phyloP scores from a whole-genome alignment of 192 early-diverging fungal genomes.

The Backusella westeae region DNA sequence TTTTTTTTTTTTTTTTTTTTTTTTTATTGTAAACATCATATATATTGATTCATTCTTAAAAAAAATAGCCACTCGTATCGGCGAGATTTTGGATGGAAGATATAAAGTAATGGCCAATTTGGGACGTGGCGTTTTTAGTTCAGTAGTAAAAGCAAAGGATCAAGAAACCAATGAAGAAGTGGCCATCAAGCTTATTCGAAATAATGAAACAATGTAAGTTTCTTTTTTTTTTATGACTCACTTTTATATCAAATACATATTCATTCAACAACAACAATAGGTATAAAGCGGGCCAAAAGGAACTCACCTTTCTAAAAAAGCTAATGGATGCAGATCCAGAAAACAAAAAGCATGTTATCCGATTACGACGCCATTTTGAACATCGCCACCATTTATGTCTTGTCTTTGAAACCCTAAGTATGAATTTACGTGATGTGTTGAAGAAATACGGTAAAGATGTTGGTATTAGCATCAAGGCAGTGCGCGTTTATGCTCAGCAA shows the following conservation, averaged over 20 bases:
- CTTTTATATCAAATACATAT: neutral
- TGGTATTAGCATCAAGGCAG: conserved; percentile 91
- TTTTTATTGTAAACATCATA: neutral
- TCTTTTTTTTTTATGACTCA: neutral
- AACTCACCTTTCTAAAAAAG: conserved; percentile 86
- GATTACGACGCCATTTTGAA: conserved; percentile 82
- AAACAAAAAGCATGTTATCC: conserved; percentile 87
- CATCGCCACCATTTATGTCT: conserved; percentile 90
- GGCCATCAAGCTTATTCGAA: conserved; percentile 95
- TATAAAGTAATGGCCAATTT: conserved; percentile 84
- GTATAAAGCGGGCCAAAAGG: conserved; percentile 85
- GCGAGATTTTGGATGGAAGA: conserved; percentile 82
- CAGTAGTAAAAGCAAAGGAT: conserved; percentile 88
- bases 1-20: too few relatives aligned
- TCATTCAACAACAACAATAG: conserved; percentile 28
- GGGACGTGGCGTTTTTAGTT: conserved; percentile 94
- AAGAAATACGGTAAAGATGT: conserved; percentile 95
- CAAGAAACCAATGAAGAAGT: conserved; percentile 73
- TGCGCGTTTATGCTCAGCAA: conserved; percentile 88
- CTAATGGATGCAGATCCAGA: conserved; percentile 82
- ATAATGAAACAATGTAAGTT: conserved; percentile 87
- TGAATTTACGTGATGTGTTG: conserved; percentile 90
- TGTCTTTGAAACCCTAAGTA: conserved; percentile 90
- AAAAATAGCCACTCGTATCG: conserved; percentile 64
- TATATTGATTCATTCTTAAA: neutral